Percentiles rank a stretch among this genome's conserved stretches.
These are phyloP conservation scores for Talaromyces atroroseus DNA, from an alignment of 2,329 filamentous ascomycete species.

Conservation along the genomic window DNA sequence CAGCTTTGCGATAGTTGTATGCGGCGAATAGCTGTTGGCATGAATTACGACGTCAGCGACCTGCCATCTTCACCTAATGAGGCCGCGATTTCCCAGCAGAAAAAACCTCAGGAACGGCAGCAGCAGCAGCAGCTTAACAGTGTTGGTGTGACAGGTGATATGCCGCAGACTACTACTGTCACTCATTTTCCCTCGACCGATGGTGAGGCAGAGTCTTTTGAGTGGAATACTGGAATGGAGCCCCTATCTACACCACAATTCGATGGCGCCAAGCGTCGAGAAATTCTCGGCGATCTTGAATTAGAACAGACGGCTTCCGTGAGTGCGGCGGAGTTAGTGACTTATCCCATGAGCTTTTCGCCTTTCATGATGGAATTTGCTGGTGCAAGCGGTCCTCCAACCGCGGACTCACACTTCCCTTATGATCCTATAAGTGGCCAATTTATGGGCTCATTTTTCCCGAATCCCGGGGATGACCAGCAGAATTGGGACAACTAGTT, in stretches of 20 bases:
- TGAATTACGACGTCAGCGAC: constrained; percentile 32
- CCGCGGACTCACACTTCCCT: constrained; percentile 30
- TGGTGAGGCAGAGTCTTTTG: not conserved
- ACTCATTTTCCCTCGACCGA: not conserved
- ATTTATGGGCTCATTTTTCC: constrained; percentile 38
- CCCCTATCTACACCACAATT: not conserved
- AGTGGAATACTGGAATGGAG: constrained; percentile 14
- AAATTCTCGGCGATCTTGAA: constrained; percentile 1
- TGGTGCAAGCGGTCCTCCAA: constrained; percentile 12
- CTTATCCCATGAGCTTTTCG: constrained; percentile 5
- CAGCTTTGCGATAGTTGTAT: constrained; percentile 34
- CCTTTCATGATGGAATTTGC: constrained; percentile 3
- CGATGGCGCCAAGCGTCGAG: not conserved
- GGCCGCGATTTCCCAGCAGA: constrained; percentile 12
- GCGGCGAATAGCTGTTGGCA: constrained; percentile 29
- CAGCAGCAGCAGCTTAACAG: not conserved
- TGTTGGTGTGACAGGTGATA: not conserved
- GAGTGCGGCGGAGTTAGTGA: not conserved
- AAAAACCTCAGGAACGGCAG: not conserved
- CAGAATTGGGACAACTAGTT: constrained; percentile 21
- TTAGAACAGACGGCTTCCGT: not conserved
- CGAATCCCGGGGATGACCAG: constrained; percentile 21
- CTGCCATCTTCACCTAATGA: constrained; percentile 23
- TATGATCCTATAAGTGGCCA: constrained; percentile 36
- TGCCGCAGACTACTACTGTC: not conserved